Base-by-base conservation (phyloP, 2,329 filamentous ascomycete species). In the Graphilbum fragrans region DNA sequence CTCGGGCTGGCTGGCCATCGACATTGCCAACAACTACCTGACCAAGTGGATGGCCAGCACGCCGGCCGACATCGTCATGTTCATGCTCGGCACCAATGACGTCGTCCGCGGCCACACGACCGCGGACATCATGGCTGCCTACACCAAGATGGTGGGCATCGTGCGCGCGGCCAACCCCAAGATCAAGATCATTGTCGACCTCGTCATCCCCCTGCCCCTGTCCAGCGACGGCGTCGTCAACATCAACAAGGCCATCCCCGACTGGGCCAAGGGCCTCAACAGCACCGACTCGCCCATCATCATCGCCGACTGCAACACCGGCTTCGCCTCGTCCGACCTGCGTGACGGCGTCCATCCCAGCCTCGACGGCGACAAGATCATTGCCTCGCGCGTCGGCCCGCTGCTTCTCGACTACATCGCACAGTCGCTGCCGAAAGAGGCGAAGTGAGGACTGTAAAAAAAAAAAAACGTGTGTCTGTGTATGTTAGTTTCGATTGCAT, bases 21-120 rank as follows among this genome's bases (percentile, higher is more conserved):
- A 67, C 49, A 65, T 67, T 40, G 63, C 63, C 18, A 59, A 58
- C 46, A 59, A 55, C 41, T 57, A 66, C 45, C 52, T 66, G 5
- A 51, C 51, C 5, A 53, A 52, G 23, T 67, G 64, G 64, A 51
- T 66, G 19, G 50, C 53, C 14, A 53, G 34, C 39, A 56, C 58
- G 2, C 56, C 53, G 10, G 58, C 64, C 11, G 64, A 67, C 42
- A 54, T 67, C 14, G 60, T 67, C 12, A 61, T 60, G 53, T 65
- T 65, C 51, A 64, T 65, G 60, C 55, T 67, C 5, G 65, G 64
- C 29, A 68, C 64, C 3, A 66, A 67, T 47, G 64, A 68, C 47
- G 57, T 67, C 6, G 49, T 49, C 14, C 47, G 51, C 17, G 55
- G 57, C 4, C 47, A 54, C 6, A 47, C 43, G 25, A 52, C 57